Base-by-base conservation (phyloP, 768 basidiomycete species). In the Trametes cingulata region DNA sequence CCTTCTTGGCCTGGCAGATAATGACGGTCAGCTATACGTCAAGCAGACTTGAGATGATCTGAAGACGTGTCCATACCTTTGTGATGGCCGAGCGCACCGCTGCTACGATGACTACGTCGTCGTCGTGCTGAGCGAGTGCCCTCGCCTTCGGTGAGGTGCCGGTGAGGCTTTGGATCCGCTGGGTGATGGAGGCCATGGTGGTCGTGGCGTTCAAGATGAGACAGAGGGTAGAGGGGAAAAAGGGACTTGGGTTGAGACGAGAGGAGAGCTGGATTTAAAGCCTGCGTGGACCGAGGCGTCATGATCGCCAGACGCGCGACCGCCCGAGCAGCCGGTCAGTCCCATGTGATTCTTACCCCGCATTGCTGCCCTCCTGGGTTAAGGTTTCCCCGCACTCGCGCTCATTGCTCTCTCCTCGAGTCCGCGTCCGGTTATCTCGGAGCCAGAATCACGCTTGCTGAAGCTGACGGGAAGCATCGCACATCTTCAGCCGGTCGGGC, bases 61-160 rank as follows among this genome's bases (percentile, higher is more conserved):
- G 19, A 49, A 27, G 5, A 10, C n/a, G n/a, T n/a, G 36, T 8
- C 69, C 79, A 54, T 35, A 91, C 93, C 82, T 95, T 96, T 29
- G 95, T 97, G 60, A 96, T 81, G 24, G 97, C 92, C 45, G 95
- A 93, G 63, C 97, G 87, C 48, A 93, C 83, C 20, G 95, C 95
- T 12, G 86, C 77, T 68, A 93, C 85, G 71, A 98, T 90, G 64
- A 98, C 96, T 14, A 98, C 88, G 74, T 96, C 94, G 72, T 91
- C 82, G 62, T 90, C 87, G 67, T 83, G 77, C 77, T 92, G 88
- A 68, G 83, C 77, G 49, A 95, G 82, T 22, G 93, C 64, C 59
- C 78, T 78, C 22, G 85, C 77, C 71, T 84, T 90, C 22, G 50
- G 93, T 80, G 59, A 71, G 3, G 58, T 40, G 24, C 58, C 58